Conservation (phyloP, 164 flowering plant genomes). For the Dillenia suffruticosa region DNA sequence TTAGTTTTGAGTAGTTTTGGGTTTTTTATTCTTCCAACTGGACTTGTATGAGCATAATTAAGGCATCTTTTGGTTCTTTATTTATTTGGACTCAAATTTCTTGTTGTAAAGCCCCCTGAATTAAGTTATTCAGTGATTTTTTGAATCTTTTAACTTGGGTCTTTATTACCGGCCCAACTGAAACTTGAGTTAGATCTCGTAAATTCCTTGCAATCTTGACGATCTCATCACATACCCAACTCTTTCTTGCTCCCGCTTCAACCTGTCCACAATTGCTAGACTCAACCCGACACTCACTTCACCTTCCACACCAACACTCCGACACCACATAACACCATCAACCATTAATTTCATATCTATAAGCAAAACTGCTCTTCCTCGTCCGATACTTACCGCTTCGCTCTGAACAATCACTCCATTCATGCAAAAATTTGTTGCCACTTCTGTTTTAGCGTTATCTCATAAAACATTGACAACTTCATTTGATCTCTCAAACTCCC, state of each 20-base stretch:
- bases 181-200: too few species aligned
- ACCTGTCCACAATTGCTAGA: conserved; percentile 28
- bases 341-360: conserved; percentile 10
- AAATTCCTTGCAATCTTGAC: too few species aligned
- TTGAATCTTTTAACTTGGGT: too few species aligned
- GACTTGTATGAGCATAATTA: too few species aligned
- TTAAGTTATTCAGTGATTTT: too few species aligned
- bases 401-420: conserved; percentile 18
- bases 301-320: conserved; percentile 8
- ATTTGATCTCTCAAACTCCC: conserved; percentile 30
- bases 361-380: conserved; percentile 11
- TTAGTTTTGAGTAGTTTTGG: too few species aligned
- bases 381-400: conserved; percentile 17
- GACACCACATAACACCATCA: conserved; percentile 35
- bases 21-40: too few species aligned
- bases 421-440: conserved; percentile 47
- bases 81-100: too few species aligned
- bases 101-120: too few species aligned
- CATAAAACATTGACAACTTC: conserved; percentile 38
- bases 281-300: conserved; percentile 35
- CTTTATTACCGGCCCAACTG: too few species aligned
- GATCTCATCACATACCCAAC: conserved; percentile 48
- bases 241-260: conserved; percentile 54
- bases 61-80: too few species aligned
- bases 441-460: conserved; percentile 50